Conservation (phyloP, 441 rosid species). For the Brassica balearica region DNA sequence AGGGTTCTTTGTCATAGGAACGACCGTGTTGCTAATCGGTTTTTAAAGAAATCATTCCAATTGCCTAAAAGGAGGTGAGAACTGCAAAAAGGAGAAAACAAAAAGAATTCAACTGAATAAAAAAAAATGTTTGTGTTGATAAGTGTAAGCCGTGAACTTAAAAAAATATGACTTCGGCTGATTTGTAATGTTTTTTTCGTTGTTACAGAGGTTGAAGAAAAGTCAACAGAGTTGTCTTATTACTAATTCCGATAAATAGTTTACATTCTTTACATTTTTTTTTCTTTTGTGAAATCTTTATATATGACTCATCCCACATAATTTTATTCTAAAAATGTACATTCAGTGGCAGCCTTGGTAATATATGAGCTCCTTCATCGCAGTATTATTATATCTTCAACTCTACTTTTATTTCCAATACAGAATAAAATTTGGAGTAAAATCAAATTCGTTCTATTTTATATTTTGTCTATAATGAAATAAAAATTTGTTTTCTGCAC, state of each 20-base stretch:
- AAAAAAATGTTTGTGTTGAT: neutral
- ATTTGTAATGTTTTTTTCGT: constrained; percentile 23
- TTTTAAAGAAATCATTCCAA: constrained; percentile 75
- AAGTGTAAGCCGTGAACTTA: constrained; percentile 1
- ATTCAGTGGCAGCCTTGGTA: too few relatives aligned
- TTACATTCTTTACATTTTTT: neutral
- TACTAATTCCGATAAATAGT: neutral
- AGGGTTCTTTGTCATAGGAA: constrained; percentile 85
- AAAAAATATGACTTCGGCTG: neutral
- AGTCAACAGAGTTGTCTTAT: neutral
- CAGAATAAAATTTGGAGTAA: neutral
- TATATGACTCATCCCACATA: neutral
- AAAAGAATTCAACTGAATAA: neutral
- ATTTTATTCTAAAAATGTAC: too few relatives aligned
- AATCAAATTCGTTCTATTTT: neutral
- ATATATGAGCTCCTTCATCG: too few relatives aligned
- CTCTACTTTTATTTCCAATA: neutral
- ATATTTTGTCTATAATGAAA: neutral
- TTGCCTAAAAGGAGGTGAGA: constrained; percentile 62
- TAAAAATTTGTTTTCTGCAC: neutral
- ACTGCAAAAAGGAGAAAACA: neutral
- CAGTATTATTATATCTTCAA: neutral
- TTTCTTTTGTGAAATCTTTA: neutral
- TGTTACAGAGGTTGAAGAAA: constrained; percentile 20
- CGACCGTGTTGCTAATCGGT: constrained; percentile 68